A percentile compares a stretch with the other conserved stretches of the same genome.
Evolutionary conservation across 1,284 basidiomycete species (phyloP).

Genomic region (Cerrena zonata): DNA sequence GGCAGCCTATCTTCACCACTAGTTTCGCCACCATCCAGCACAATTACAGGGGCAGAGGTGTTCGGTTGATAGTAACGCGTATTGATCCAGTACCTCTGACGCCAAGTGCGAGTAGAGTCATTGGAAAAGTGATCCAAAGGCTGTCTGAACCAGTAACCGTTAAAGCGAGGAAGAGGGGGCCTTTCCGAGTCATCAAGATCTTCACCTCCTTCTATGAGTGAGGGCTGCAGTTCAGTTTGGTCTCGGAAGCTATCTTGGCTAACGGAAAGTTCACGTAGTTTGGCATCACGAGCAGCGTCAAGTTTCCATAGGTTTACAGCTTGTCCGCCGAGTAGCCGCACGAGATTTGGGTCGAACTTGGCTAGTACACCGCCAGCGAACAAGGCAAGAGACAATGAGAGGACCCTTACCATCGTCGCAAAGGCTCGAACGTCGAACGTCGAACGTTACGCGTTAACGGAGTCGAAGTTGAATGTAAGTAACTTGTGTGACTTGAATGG

Average conservation of each 20-base stretch:
- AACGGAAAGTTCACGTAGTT: too few species aligned
- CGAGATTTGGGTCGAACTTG: constrained; percentile 5
- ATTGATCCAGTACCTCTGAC: constrained; percentile 85
- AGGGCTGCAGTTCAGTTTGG: too few species aligned
- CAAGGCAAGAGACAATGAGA: too few species aligned
- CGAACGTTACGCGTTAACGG: too few species aligned
- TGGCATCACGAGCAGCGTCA: constrained; percentile 13
- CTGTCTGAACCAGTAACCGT: constrained; percentile 70
- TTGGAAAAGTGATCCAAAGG: constrained; percentile 75
- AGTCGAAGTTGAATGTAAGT: too few species aligned
- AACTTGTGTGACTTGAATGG: too few species aligned
- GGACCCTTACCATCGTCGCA: too few species aligned
- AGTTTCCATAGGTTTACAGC: constrained; percentile 41
- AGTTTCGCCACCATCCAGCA: constrained; percentile 83
- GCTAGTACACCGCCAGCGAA: too few species aligned
- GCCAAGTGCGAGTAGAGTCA: constrained; percentile 48
- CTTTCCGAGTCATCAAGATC: background rate
- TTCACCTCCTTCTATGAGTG: background rate
- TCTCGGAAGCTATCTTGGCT: constrained; percentile 4
- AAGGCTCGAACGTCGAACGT: too few species aligned
- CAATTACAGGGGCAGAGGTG: constrained; percentile 69
- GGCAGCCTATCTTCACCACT: constrained; percentile 65
- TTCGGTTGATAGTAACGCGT: constrained; percentile 74
- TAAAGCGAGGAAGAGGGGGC: constrained; percentile 35
- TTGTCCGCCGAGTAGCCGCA: constrained; percentile 30